phyloP scores from a whole-genome alignment of 2,329 filamentous ascomycete species.

The Trichoderma harzianum region DNA sequence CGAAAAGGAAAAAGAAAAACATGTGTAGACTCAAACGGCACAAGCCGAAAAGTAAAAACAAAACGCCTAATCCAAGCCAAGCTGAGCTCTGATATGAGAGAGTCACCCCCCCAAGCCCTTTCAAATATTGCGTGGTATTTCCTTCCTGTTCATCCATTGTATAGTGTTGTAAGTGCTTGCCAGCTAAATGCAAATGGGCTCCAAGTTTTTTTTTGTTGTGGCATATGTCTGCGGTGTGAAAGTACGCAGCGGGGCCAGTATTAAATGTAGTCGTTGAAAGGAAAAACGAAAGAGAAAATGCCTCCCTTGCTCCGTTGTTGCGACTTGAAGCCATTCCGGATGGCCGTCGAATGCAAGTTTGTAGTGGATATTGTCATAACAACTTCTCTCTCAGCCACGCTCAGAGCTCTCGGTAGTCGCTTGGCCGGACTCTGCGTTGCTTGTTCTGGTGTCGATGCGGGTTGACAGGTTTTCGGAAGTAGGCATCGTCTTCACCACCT shows the following conservation, averaged over 20 bases:
- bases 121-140: conserved; percentile 8
- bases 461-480: conserved; percentile 94
- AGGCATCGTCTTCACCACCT: conserved; percentile 79
- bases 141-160: background rate
- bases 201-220: background rate
- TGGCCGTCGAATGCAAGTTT: background rate
- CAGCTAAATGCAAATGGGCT: background rate
- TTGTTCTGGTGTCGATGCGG: conserved; percentile 84
- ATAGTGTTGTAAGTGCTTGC: background rate
- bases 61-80: conserved; percentile 17
- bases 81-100: conserved; percentile 4
- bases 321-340: conserved; percentile 1
- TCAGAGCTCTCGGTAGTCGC: conserved; percentile 84
- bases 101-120: background rate
- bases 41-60: background rate
- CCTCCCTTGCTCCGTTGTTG: background rate
- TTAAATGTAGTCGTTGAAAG: background rate
- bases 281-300: background rate
- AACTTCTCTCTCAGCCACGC: background rate
- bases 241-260: background rate
- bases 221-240: background rate
- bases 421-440: conserved; percentile 74
- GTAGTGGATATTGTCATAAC: background rate
- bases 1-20: background rate
- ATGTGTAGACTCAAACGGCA: background rate